Conservation (phyloP, 495 filamentous ascomycete genomes). For the Neurospora sp. region DNA sequence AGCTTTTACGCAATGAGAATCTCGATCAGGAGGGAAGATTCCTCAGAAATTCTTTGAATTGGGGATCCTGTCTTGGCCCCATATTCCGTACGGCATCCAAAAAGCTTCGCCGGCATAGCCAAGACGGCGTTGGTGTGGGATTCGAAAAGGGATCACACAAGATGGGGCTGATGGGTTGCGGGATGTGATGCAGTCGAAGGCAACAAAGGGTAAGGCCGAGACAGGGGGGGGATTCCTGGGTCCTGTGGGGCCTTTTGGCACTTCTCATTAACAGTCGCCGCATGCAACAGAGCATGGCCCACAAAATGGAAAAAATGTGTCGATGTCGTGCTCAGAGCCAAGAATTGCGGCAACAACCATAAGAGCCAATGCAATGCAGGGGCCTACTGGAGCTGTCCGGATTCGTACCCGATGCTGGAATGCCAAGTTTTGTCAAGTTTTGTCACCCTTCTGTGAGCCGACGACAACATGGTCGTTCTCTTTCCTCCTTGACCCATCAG, state of each 20-base stretch:
- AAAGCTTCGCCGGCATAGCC: background rate
- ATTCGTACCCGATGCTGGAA: background rate
- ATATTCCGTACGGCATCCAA: background rate
- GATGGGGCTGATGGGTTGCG: constrained; percentile 2
- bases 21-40: background rate
- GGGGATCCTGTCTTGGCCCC: background rate
- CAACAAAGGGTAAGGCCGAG: background rate
- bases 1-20: background rate
- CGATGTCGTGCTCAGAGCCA: constrained; percentile 26
- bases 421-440: background rate
- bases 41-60: background rate
- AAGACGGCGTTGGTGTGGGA: background rate
- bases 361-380: background rate
- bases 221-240: background rate
- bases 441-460: background rate
- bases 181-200: background rate
- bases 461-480: background rate
- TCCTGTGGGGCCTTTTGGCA: constrained; percentile 1
- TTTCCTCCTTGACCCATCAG: background rate
- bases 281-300: background rate
- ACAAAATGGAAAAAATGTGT: constrained; percentile 7
- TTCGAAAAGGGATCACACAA: background rate
- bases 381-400: background rate
- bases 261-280: constrained; percentile 2
- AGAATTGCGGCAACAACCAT: constrained; percentile 16